phyloP scores from a whole-genome alignment of 352 stramenopile species.

The Globisporangium nodosum region DNA sequence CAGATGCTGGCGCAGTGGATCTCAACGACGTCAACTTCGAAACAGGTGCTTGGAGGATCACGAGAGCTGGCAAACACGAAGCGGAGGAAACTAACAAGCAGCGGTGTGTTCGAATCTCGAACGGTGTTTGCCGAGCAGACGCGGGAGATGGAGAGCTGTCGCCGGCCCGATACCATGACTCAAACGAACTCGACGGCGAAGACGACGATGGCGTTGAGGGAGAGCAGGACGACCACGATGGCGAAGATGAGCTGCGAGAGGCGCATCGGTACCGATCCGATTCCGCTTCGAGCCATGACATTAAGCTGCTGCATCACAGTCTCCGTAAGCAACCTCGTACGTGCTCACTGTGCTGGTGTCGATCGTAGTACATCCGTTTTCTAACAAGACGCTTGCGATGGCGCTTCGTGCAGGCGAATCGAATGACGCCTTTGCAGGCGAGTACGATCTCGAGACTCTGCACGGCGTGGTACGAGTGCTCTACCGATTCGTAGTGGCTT shows the following conservation, averaged over 20 bases:
- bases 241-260: constrained; percentile 14
- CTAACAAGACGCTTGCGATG: background rate
- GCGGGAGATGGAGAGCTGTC: constrained; percentile 21
- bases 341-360: constrained; percentile 3
- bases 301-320: constrained; percentile 50
- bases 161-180: constrained; percentile 13
- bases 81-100: background rate
- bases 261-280: constrained; percentile 20
- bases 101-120: background rate
- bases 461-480: constrained; percentile 50
- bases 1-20: constrained; percentile 29
- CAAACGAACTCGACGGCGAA: constrained; percentile 20
- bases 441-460: constrained; percentile 50
- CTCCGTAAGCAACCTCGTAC: constrained; percentile 46
- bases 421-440: constrained; percentile 18
- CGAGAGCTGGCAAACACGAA: background rate
- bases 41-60: constrained; percentile 22
- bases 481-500: background rate
- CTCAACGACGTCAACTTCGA: constrained; percentile 58
- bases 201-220: constrained; percentile 17
- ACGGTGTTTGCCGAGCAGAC: constrained; percentile 16
- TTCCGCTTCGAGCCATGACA: constrained; percentile 53
- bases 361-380: background rate
- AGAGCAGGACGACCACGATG: constrained; percentile 13
- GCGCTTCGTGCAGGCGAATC: constrained; percentile 16